Evolutionary conservation across 257 asterid genomes (phyloP), one percentile per base, ranked within the genome.

Genomic region (Gentiana dahurica): DNA sequence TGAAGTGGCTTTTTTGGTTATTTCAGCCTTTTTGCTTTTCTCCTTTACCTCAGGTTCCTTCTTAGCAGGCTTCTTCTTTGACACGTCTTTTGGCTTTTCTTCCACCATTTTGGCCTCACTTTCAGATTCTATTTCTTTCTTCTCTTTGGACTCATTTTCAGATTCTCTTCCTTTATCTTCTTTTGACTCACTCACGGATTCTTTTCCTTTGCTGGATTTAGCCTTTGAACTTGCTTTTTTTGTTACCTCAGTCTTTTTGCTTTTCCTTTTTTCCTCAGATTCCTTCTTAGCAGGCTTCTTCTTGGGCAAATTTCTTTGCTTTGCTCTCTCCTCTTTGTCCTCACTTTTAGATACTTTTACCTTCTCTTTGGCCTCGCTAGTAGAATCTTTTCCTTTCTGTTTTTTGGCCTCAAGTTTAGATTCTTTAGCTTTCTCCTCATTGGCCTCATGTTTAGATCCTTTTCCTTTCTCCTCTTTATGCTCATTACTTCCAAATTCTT

Each of bases 261-360:
- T 71, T 68, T 68, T 76, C 10, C 77, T 63, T 60, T 73, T 81
- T 59, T 53, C 77, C 36, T 66, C 69, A 41, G 86, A 68, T 49
- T 63, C 81, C 65, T 85, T 85, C 71, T 79, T 79, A 12, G 65
- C 54, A 47, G 86, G 73, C 41, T 89, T 68, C 65, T 71, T 78
- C 69, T 69, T 48, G 5, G 71, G 53, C 49, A 55, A 68, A 41
- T n/a, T 68, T 77, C 44, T 57, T 24, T 67, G 67, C 65, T 41
- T 10, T 41, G 6, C 11, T 41, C 2, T 41, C 46, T 41, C 46
- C 46, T 41, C 46, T 41, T 41, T 10, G 9, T 4, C 9, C 46
- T 41, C 46, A 41, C 46, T 41, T 41, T 41, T 10, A 41, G 46
- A 56, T 37, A 35, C 70, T 63, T 77, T 83, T 79, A 78, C 79